Percentiles rank a stretch among this genome's conserved stretches.
Evolutionary conservation across 257 asterid species (phyloP).

Genomic region (Przewalskia tangutica): DNA sequence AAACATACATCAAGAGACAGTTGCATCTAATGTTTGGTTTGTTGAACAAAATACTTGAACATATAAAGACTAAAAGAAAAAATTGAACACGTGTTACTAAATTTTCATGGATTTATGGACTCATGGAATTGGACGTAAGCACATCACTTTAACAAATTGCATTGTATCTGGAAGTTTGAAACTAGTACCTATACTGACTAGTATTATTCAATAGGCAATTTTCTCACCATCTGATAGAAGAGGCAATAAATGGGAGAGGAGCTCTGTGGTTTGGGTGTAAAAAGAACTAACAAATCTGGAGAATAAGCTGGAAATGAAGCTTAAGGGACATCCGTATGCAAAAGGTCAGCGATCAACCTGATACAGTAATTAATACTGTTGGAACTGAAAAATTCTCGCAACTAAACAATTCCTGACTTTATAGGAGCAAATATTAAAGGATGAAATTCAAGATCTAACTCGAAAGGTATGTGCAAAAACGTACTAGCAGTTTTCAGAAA

Average conservation of each 20-base stretch:
- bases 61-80: background rate
- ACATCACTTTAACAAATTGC: background rate
- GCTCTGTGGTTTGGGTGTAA: slow-evolving; percentile 50
- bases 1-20: background rate
- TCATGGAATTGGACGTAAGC: background rate
- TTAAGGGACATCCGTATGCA: slow-evolving; percentile 42
- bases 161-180: background rate
- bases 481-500: background rate
- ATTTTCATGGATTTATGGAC: background rate
- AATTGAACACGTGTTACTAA: background rate
- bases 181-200: background rate
- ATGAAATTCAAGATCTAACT: slow-evolving; percentile 51
- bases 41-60: background rate
- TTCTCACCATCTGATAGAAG: slow-evolving; percentile 8
- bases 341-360: slow-evolving; percentile 27
- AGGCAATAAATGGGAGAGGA: slow-evolving; percentile 79
- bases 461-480: slow-evolving; percentile 33
- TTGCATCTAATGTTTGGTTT: background rate
- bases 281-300: slow-evolving; percentile 58
- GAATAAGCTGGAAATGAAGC: slow-evolving; percentile 60
- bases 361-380: background rate
- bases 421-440: slow-evolving; percentile 52
- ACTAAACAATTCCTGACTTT: background rate
- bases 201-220: background rate
- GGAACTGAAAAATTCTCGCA: background rate